Evolutionary conservation across 2,329 filamentous ascomycete species (phyloP), one percentile per base, ranked within the genome.

Genomic region (Fusarium paranaense): DNA sequence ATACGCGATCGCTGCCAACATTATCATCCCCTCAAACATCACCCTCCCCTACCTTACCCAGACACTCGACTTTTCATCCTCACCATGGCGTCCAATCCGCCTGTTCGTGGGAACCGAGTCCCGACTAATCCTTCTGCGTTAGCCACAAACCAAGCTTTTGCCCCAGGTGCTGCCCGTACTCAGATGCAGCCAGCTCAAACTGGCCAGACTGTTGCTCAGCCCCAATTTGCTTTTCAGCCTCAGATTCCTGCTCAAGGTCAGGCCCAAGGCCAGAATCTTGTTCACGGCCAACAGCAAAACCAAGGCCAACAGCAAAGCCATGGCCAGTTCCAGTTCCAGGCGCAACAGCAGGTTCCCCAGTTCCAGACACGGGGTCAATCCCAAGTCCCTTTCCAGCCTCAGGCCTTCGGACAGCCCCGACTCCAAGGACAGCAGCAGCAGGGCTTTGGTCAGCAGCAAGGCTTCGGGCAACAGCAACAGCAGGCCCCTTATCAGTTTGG

Each of bases 31-130:
- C n/a, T 45, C 16, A 18, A 50, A 32, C 27, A 22, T 37, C 27
- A 2, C 47, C 47, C 18, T 9, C n/a, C 10, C n/a, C 47, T 52
- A 32, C 25, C 18, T 32, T 9, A 4, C 35, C 20, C 5, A n/a
- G 11, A 35, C 45, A 16, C 27, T 38, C 9, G 35, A 13, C 14
- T 40, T n/a, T 54, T 27, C 20, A 37, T 22, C 9, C 9, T 42
- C 57, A 14, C 11, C 10, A 73, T 73, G 71, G 65, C 60, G 30
- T 66, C 58, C 0, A 32, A 32, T 2, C 47, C 18, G 6, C 42
- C 42, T 25, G 3, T 3, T 20, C 18, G 18, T 8, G 25, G 27
- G 18, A 30, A 54, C 13, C 25, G 18, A 6, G 18, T 13, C 27
- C 47, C 47, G 9, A 20, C 30, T 27, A 54, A 54, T 20, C 2